Base-by-base conservation (phyloP, 345 rosid genomes). In the Syzygium aqueum region DNA sequence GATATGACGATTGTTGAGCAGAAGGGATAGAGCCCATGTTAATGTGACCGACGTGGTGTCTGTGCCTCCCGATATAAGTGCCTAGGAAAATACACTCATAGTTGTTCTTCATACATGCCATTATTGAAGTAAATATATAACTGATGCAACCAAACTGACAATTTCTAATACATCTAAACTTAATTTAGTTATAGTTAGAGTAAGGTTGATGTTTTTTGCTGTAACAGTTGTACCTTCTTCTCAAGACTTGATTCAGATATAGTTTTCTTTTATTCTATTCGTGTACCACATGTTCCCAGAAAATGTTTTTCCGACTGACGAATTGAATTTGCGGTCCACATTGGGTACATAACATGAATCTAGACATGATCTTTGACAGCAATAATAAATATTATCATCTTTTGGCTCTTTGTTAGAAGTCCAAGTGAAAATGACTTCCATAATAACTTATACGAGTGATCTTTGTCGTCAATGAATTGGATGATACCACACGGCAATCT, bases 21-120 rank as follows among this genome's bases (percentile, higher is more conserved):
- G 94, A 46, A 94, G 86, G 5, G 96, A 92, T 28, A 94, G 40
- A 11, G 94, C 93, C 97, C 96, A 95, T 77, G 95, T 90, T n/a
- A 95, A 89, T 7, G 93, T 92, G 30, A 88, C 88, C 12, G 90
- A 67, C 12, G 91, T 86, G 0, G 96, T 94, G 85, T 93, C 95
- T 49, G 90, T 89, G 17, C 93, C 97, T 5, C 93, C 97, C 1
- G 92, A 87, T 56, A 95, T 89, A 28, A 95, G 89, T 85, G 90
- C 91, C 95, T 95, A 86, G 84, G 63, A 22, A 73, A 43, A 53
- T 16, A 23, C 25, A 52, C 10, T 27, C 9, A 54, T 51, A 85
- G 27, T 54, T 30, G 2, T 85, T 51, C 17, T 52, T 21, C 11
- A 25, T 84, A 84, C 11, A 30, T 84, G 56, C 10, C 56, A 28